phyloP scores from a whole-genome alignment of 2,329 filamentous ascomycete species.

The Emergomyces pasteurianus region DNA sequence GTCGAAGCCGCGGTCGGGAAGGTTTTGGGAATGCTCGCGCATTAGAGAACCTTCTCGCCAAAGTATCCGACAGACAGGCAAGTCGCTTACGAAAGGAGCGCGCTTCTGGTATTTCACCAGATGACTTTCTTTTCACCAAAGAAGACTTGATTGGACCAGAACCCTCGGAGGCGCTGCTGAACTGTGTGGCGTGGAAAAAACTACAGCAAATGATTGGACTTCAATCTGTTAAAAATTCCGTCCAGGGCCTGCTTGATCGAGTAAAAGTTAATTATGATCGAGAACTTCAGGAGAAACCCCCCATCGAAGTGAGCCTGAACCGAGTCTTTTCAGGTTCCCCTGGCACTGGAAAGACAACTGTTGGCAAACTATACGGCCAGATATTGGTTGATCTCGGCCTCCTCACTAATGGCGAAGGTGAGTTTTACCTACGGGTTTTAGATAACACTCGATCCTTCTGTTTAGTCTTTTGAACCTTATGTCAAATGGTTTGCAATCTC shows the following conservation, averaged over 20 bases:
- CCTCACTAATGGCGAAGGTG: conserved; percentile 56
- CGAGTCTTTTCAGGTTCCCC: conserved; percentile 59
- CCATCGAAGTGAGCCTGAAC: conserved; percentile 53
- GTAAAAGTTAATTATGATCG: conserved; percentile 53
- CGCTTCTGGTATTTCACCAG: conserved; percentile 27
- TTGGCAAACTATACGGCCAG: conserved; percentile 59
- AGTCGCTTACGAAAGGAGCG: conserved; percentile 42
- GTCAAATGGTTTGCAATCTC: neutral
- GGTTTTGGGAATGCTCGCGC: conserved; percentile 65
- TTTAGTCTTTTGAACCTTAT: neutral
- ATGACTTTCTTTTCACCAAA: conserved; percentile 50
- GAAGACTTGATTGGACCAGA: conserved; percentile 63
- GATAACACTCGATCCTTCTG: conserved; percentile 7
- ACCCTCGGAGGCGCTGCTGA: conserved; percentile 41
- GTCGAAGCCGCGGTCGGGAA: conserved; percentile 47
- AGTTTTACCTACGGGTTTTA: conserved; percentile 9
- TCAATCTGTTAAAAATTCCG: conserved; percentile 47
- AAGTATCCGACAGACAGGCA: conserved; percentile 48
- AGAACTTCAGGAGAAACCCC: conserved; percentile 50
- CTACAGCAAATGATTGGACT: conserved; percentile 51
- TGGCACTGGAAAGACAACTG: conserved; percentile 65
- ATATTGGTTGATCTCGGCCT: conserved; percentile 57
- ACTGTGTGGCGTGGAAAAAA: conserved; percentile 45
- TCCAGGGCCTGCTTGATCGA: conserved; percentile 48
- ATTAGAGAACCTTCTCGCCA: conserved; percentile 49